Evolutionary conservation across 129 eudicot species (phyloP).

Genomic region (Silybum marianum): DNA sequence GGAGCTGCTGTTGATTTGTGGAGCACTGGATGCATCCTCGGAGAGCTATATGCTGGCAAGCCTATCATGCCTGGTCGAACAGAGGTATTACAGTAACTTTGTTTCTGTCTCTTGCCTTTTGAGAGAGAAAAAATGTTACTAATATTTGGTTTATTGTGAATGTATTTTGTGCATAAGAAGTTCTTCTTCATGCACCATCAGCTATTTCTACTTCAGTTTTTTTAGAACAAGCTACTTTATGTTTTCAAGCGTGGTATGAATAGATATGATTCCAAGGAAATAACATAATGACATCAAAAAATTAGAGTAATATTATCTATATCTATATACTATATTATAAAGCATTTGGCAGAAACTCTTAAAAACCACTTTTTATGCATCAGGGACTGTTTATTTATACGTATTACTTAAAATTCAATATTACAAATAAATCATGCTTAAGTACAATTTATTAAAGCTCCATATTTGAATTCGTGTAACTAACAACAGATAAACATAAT

Average conservation of each 20-base stretch:
- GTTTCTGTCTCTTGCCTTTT: not conserved
- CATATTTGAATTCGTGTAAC: no score
- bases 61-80: constrained; percentile 82
- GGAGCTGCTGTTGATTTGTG: constrained; percentile 49
- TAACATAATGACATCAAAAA: not conserved
- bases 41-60: constrained; percentile 48
- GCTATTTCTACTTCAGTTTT: not conserved
- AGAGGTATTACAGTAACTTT: constrained; percentile 40
- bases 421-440: no score
- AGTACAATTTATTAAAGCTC: no score
- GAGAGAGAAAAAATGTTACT: not conserved
- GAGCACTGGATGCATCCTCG: constrained; percentile 56
- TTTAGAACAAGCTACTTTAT: not conserved
- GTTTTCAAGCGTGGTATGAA: not conserved
- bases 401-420: no score
- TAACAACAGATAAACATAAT: no score
- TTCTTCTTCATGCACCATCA: not conserved
- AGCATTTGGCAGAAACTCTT: no score
- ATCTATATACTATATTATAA: no score
- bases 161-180: not conserved
- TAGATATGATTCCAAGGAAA: not conserved
- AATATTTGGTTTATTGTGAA: not conserved
- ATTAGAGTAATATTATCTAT: not conserved
- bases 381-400: no score
- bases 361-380: no score